These are phyloP conservation scores for Thermothelomyces thermophilus DNA, from an alignment of 2,329 filamentous ascomycete species.

Conservation along the genomic window DNA sequence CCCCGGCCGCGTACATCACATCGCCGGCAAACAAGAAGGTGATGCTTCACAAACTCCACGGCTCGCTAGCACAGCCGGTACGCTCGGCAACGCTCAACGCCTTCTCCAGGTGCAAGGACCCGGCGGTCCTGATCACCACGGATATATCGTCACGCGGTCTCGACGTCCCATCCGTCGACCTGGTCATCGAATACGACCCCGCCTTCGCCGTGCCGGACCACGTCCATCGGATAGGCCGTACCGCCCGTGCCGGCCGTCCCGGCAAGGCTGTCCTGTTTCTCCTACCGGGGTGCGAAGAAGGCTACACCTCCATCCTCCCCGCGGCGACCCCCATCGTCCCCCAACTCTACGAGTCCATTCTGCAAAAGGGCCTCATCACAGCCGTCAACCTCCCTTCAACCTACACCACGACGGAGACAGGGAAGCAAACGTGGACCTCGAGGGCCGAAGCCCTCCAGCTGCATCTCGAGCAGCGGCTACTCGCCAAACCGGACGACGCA, in stretches of 20 bases:
- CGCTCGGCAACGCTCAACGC: constrained; percentile 79
- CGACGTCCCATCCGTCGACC: constrained; percentile 88
- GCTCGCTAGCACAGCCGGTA: constrained; percentile 79
- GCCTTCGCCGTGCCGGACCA: constrained; percentile 92
- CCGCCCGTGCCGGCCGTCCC: constrained; percentile 82
- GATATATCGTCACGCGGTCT: constrained; percentile 94
- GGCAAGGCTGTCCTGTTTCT: constrained; percentile 87
- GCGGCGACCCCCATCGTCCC: constrained; percentile 42
- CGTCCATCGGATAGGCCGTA: constrained; percentile 88
- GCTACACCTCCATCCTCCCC: constrained; percentile 71
- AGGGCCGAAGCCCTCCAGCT: constrained; percentile 52
- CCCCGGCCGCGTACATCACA: constrained; percentile 64
- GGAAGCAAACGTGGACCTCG: constrained; percentile 38
- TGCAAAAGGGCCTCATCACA: constrained; percentile 59
- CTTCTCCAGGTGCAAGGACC: constrained; percentile 66
- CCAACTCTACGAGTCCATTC: constrained; percentile 47
- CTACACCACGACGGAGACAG: constrained; percentile 52
- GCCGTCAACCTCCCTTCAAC: constrained; percentile 52
- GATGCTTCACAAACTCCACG: constrained; percentile 81
- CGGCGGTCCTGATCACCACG: constrained; percentile 82
- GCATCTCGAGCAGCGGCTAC: constrained; percentile 53
- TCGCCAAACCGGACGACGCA: constrained; percentile 27
- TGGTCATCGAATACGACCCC: constrained; percentile 94
- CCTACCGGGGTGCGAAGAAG: constrained; percentile 84
- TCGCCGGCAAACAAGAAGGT: constrained; percentile 66